These are phyloP conservation scores for Pontederia crassipes DNA, from an alignment of 176 grass and related monocot species.

Conservation along the genomic window DNA sequence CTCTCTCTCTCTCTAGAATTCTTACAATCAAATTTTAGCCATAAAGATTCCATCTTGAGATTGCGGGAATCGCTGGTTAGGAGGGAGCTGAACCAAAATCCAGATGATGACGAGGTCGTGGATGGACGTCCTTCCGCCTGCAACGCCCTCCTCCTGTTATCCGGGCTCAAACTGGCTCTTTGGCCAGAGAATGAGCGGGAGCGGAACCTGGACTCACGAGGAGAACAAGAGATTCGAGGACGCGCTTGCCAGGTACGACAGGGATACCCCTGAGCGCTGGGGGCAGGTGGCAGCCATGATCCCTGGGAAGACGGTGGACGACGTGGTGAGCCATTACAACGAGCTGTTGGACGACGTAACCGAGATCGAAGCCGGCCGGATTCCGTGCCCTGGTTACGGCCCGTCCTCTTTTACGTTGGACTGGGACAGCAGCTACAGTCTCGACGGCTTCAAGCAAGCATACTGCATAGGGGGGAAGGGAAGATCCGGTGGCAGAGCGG, in stretches of 20 bases:
- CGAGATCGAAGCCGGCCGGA: constrained; percentile 15
- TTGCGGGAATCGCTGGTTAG: neutral
- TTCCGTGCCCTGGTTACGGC: constrained; percentile 6
- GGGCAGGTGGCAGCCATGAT: constrained; percentile 9
- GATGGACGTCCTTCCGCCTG: constrained; percentile 20
- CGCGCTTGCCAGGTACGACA: constrained; percentile 17
- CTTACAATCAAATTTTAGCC: no score
- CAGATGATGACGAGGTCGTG: constrained; percentile 9
- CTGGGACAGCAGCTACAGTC: neutral
- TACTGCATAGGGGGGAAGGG: constrained; percentile 1
- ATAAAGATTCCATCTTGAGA: neutral
- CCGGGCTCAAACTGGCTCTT: constrained; percentile 4
- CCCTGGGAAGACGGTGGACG: constrained; percentile 17
- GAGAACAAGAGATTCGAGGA: constrained; percentile 24
- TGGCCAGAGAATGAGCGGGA: constrained; percentile 1
- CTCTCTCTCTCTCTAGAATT: no score
- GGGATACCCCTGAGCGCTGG: constrained; percentile 7
- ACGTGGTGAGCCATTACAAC: constrained; percentile 16
- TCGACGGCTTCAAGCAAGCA: constrained; percentile 2
- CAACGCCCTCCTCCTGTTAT: neutral
- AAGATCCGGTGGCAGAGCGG: neutral
- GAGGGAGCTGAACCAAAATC: neutral
- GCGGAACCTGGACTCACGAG: constrained; percentile 10
- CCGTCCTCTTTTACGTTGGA: constrained; percentile 1
- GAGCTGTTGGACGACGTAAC: constrained; percentile 20